Evolutionary conservation across 257 asterid genomes (phyloP).

Genomic region (Solanum acaule): DNA sequence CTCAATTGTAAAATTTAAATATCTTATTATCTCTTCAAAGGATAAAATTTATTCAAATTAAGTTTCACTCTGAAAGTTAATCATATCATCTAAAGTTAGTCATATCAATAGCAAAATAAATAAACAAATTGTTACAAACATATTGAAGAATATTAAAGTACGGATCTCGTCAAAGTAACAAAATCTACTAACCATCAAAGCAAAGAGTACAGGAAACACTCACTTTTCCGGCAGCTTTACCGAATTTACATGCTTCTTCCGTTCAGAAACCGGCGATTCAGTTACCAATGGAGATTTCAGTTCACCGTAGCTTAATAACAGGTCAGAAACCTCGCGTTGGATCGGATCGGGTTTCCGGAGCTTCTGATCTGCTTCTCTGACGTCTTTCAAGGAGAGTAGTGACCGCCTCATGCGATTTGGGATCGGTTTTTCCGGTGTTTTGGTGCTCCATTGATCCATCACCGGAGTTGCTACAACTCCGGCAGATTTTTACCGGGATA

Average conservation of each 20-base stretch:
- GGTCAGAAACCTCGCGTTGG: not conserved
- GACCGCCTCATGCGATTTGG: constrained; percentile 25
- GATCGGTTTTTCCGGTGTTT: constrained; percentile 57
- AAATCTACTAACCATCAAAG: no score
- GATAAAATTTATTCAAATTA: not conserved
- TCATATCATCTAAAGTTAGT: not conserved
- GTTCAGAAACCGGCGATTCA: not conserved
- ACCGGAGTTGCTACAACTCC: not conserved
- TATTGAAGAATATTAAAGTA: not conserved
- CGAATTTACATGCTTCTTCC: constrained; percentile 4
- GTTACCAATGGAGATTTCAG: not conserved
- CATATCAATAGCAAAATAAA: not conserved
- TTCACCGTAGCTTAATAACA: not conserved
- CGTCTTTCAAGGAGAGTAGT: constrained; percentile 45
- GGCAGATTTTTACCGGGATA: not conserved
- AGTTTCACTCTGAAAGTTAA: not conserved
- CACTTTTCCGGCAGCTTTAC: constrained; percentile 65
- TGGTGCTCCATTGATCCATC: constrained; percentile 33
- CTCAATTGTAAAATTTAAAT: not conserved
- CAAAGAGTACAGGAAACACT: not conserved
- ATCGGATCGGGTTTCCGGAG: constrained; percentile 22
- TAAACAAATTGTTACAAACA: not conserved
- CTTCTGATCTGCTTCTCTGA: constrained; percentile 53
- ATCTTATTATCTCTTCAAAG: not conserved
- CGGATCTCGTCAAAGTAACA: no score